These are phyloP conservation scores for Micractinium conductrix DNA, from an alignment of 139 green algal species.

Conservation along the genomic window DNA sequence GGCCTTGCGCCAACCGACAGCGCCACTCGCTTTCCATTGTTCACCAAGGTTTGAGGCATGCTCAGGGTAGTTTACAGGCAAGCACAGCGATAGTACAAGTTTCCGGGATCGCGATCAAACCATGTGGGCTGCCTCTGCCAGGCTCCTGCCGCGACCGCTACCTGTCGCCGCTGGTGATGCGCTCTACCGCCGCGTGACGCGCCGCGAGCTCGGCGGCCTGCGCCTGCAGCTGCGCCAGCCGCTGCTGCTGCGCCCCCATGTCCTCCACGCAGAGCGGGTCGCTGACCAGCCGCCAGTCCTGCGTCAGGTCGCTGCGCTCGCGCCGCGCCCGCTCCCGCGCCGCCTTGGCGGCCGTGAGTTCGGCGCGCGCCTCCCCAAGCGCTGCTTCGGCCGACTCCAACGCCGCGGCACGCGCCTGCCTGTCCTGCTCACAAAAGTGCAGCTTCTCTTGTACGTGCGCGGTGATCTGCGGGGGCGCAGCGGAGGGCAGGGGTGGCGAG, in stretches of 20 bases:
- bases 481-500: too few species aligned
- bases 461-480: slow-evolving; percentile 10
- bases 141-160: too few species aligned
- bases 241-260: slow-evolving; percentile 2
- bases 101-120: too few species aligned
- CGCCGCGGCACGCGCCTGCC: not conserved
- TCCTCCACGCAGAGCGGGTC: slow-evolving; percentile 22
- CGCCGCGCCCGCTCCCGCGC: not conserved
- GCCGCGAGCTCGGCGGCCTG: slow-evolving; percentile 10
- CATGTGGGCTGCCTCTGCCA: too few species aligned
- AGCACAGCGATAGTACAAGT: too few species aligned
- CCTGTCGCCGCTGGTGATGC: too few species aligned
- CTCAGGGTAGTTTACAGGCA: too few species aligned
- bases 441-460: slow-evolving; percentile 30
- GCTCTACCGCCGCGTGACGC: not conserved
- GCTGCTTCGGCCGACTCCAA: not conserved
- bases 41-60: too few species aligned
- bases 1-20: too few species aligned
- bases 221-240: not conserved
- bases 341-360: not conserved
- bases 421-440: not conserved
- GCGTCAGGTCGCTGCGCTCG: not conserved
- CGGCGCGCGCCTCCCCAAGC: not conserved
- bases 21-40: too few species aligned
- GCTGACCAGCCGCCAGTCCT: slow-evolving; percentile 12